Evolutionary conservation across 441 rosid genomes (phyloP).

Genomic region (Arabidopsis hybrid): DNA sequence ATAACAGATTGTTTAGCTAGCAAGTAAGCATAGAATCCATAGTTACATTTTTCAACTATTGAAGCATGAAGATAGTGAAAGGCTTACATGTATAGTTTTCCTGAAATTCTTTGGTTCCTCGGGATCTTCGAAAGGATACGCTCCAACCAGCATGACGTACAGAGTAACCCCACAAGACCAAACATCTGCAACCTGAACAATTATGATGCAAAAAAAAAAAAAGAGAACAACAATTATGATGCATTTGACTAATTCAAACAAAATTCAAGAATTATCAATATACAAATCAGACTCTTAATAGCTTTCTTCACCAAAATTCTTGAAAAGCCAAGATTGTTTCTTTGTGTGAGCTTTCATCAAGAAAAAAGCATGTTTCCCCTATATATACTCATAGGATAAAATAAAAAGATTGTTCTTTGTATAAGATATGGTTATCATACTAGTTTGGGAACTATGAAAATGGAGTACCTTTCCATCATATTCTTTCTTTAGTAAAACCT

Average conservation of each 20-base stretch:
- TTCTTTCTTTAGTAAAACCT: conserved; percentile 92
- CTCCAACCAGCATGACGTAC: conserved; percentile 97
- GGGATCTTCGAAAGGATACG: conserved; percentile 98
- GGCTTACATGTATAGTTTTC: conserved; percentile 82
- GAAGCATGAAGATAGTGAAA: conserved; percentile 4
- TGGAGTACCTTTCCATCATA: conserved; percentile 93
- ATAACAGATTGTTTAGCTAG: conserved; percentile 14
- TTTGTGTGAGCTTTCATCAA: background rate
- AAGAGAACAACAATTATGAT: conserved; percentile 19
- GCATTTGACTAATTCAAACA: conserved; percentile 9
- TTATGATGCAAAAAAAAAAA: conserved; percentile 1
- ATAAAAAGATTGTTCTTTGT: background rate
- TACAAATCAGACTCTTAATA: background rate
- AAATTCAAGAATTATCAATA: background rate
- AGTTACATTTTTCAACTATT: background rate
- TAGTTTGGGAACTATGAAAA: conserved; percentile 11
- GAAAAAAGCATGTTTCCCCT: background rate
- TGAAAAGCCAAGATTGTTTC: conserved; percentile 5
- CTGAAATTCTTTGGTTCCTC: conserved; percentile 95
- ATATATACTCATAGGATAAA: background rate
- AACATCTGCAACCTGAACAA: conserved; percentile 91
- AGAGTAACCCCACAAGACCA: conserved; percentile 99
- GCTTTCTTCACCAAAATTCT: background rate
- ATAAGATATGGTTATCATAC: conserved; percentile 17
- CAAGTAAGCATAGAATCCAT: background rate